These are phyloP conservation scores for Coriolopsis trogii DNA, from an alignment of 1,284 basidiomycete species.

Conservation along the genomic window DNA sequence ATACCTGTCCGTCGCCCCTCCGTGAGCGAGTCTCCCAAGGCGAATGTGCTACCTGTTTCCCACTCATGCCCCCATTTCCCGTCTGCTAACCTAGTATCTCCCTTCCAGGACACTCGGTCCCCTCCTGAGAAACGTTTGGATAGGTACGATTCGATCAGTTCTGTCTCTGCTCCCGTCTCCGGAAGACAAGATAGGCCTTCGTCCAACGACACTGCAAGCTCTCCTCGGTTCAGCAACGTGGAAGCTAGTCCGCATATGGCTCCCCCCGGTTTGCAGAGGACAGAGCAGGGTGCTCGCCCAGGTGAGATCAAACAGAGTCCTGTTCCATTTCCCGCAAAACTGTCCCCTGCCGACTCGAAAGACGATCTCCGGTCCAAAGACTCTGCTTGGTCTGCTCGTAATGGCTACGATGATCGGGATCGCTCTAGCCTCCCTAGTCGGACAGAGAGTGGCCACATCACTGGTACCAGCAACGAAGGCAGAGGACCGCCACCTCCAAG, in stretches of 20 bases:
- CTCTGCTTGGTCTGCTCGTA: slow-evolving; percentile 25
- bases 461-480: slow-evolving; percentile 4
- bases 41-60: slow-evolving; percentile 23
- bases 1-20: slow-evolving; percentile 17
- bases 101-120: slow-evolving; percentile 13
- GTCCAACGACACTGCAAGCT: neutral
- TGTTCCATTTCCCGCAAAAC: slow-evolving; percentile 18
- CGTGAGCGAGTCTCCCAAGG: slow-evolving; percentile 23
- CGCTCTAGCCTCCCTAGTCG: no score
- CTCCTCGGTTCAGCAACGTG: neutral
- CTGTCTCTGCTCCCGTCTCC: slow-evolving; percentile 3
- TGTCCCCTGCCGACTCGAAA: slow-evolving; percentile 22
- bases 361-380: slow-evolving; percentile 25
- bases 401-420: slow-evolving; percentile 25
- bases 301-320: slow-evolving; percentile 18
- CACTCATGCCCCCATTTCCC: no score
- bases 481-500: slow-evolving; percentile 20
- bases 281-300: slow-evolving; percentile 14
- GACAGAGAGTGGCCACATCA: slow-evolving; percentile 4
- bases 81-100: neutral
- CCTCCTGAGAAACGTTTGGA: slow-evolving; percentile 2
- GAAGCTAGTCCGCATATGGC: slow-evolving; percentile 7
- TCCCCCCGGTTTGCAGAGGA: slow-evolving; percentile 10
- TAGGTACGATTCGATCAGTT: slow-evolving; percentile 11
- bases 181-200: slow-evolving; percentile 1